Conservation (phyloP, 768 basidiomycete species). For the Pholiota molesta region DNA sequence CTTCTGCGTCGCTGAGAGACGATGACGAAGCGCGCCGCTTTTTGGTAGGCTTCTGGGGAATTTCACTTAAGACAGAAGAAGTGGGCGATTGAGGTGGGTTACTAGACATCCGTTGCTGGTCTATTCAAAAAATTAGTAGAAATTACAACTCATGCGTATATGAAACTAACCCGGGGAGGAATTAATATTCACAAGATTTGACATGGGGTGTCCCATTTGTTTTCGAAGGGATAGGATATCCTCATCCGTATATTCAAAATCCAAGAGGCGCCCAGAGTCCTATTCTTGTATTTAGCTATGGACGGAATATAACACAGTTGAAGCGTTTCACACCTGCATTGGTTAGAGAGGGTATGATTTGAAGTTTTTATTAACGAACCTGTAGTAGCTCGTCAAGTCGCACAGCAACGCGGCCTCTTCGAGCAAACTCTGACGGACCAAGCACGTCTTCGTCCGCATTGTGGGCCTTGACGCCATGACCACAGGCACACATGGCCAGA, state of each 20-base stretch:
- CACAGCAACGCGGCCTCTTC: conserved; percentile 74
- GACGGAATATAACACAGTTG: conserved; percentile 1
- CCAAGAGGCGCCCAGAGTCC: conserved; percentile 77
- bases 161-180: conserved; percentile 52
- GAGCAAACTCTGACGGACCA: conserved; percentile 65
- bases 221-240: conserved; percentile 69
- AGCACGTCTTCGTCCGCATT: conserved; percentile 63
- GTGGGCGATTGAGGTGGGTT: conserved; percentile 45
- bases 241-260: conserved; percentile 77
- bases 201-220: conserved; percentile 62
- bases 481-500: conserved; percentile 67
- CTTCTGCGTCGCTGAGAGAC: conserved; percentile 56
- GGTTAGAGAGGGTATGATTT: conserved; percentile 8
- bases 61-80: conserved; percentile 54
- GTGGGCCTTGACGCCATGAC: conserved; percentile 66
- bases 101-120: conserved; percentile 33
- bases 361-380: conserved; percentile 45
- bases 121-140: conserved; percentile 22
- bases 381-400: conserved; percentile 82
- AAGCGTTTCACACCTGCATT: conserved; percentile 13
- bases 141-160: conserved; percentile 7
- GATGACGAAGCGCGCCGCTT: conserved; percentile 56
- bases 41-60: conserved; percentile 49
- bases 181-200: conserved; percentile 47
- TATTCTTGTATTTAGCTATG: conserved; percentile 31